Evolutionary conservation across 768 basidiomycete species (phyloP), one percentile per base, ranked within the genome.

Genomic region (Panus rudis): DNA sequence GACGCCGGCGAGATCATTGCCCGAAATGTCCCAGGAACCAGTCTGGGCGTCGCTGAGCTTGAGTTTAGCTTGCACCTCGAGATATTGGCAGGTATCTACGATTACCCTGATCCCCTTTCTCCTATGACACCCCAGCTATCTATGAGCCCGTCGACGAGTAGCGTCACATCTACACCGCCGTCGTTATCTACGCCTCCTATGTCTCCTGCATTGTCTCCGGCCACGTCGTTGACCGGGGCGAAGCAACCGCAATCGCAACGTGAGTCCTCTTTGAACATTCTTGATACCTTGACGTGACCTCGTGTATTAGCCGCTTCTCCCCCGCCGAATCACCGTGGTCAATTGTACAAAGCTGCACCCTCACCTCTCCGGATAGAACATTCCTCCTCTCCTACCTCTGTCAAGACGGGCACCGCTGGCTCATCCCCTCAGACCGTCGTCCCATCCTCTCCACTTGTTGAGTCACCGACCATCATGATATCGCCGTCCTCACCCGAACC

Each of bases 21-120:
- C 8, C 22, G 70, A 84, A 14, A 24, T 35, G 16, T 43, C 42
- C 32, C 14, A 24, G 72, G 79, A 39, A 64, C 71, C 14, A 59
- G 68, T 23, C 59, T 75, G 17, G 82, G 78, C 25, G 79, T 88
- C 34, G 79, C 84, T 33, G 78, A 78, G 34, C 69, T 89, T 43
- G 86, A 87, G 53, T 84, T 75, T 53, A 83, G 84, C 4, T 74
- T 79, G 45, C 59, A 69, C n/a, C 56, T 86, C 41, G 84, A 88
- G 52, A 65, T 73, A 22, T 66, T 86, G 62, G 77, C 78, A 27
- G 77, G 76, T 46, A 68, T 72, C 28, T 68, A 56, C 54, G 44
- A 52, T 51, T 42, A 57, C 44, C 47, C 37, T 38, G 48, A 7
- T 24, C 49, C 16, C 37, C 48, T 6, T 34, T 49, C 42, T 47